Conservation (phyloP, 176 grass and related monocot genomes). For the sorghum (Sorghum bicolor) region Sorghum_bicolor_NCBIv3 NC_012875.2:53674001-53674500, state of each 20-base stretch:
- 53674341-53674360: neutral
- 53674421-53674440: neutral
- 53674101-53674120: conserved; percentile 81
- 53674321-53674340: neutral
- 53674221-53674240: conserved; percentile 41
- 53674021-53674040: neutral
- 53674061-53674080: neutral
- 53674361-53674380: neutral
- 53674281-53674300: neutral
- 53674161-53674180: conserved; percentile 39
- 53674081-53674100: neutral
- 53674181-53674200: conserved; percentile 45
- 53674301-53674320: neutral
- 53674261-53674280: conserved; percentile 32
- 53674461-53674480: neutral
- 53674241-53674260: conserved; percentile 43
- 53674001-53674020: no score
- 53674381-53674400: conserved; percentile 12
- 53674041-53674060: neutral
- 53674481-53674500: neutral
- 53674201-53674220: conserved; percentile 46
- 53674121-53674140: conserved; percentile 54
- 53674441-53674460: conserved; percentile 34
- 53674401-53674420: conserved; percentile 29
- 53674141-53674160: conserved; percentile 44